These are phyloP conservation scores for Hymenoscyphus fructigenus DNA, from an alignment of 2,329 filamentous ascomycete genomes.

Conservation along the genomic window DNA sequence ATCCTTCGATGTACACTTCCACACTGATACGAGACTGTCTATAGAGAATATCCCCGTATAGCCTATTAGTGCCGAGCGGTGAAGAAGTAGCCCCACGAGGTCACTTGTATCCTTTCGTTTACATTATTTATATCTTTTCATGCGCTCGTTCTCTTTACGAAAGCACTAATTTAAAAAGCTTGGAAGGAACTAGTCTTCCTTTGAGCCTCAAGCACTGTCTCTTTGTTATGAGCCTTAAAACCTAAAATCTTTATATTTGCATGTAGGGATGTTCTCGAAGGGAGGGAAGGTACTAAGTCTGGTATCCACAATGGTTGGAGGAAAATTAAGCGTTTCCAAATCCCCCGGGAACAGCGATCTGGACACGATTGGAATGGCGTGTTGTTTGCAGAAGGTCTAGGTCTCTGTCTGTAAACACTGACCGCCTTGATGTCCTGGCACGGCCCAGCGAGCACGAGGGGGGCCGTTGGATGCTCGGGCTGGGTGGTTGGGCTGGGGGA, in stretches of 20 bases:
- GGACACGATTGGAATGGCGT: neutral
- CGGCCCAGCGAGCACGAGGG: neutral
- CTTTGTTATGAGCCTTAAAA: neutral
- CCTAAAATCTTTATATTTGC: neutral
- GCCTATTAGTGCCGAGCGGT: neutral
- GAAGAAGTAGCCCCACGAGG: neutral
- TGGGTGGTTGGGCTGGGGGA: neutral
- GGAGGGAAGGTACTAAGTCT: too few species aligned
- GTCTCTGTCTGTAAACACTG: neutral
- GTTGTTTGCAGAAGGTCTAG: neutral
- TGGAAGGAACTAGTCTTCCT: neutral
- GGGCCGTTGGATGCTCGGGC: neutral
- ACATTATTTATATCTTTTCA: too few species aligned
- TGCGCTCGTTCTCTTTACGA: neutral
- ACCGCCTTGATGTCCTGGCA: slow-evolving; percentile 4
- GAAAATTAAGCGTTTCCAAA: neutral
- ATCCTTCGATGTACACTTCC: neutral
- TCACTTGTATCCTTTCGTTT: neutral
- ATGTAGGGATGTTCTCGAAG: too few species aligned
- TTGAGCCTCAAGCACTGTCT: neutral
- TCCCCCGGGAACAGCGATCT: neutral
- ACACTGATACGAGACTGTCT: neutral
- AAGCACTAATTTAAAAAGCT: neutral
- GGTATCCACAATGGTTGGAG: neutral
- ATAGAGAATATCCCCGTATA: neutral